Evolutionary conservation across 2,329 filamentous ascomycete species (phyloP), one percentile per base, ranked within the genome.

Genomic region (Colletotrichum sp.): DNA sequence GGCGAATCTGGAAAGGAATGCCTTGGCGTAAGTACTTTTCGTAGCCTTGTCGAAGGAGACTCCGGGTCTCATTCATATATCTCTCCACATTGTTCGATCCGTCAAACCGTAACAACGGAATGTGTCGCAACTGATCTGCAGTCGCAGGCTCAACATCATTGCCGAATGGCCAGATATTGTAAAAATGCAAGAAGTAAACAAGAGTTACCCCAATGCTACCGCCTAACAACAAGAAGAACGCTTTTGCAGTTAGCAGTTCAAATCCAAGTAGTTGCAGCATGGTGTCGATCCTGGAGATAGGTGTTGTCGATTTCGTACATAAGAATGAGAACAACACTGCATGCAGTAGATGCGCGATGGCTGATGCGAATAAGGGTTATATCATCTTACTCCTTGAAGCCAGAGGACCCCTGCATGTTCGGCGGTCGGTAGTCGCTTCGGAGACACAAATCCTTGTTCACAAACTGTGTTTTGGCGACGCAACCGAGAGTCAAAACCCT

Each of bases 1-100:
- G 24, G 4, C 44, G 65, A 1, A 67, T 67, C 65, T 55, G 65
- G 8, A 67, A 67, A 16, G 65, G 65, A 5, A 55, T 24, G 8
- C 65, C 65, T 13, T 55, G 39, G 24, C 39, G 65, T 8, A 67
- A 26, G n/a, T 67, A 67, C 3, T 67, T 67, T 7, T 67, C 65
- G 28, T 67, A 67, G 65, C 65, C 65, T 55, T 28, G 24, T 18
- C 30, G 10, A 16, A 67, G 39, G 13, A 67, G 65, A 7, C 26
- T 55, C n/a, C 44, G 39, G 4, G 65, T 67, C 18, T 67, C 65
- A 18, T 24, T 21, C n/a, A 55, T 30, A 8, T 67, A 55, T 32
- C 44, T 44, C 18, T 67, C 65, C 2, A 26, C 26, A 21, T 12
- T 55, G 13, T 67, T 67, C 2, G 39, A 55, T 21, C 65, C 65